Conservation (phyloP, 192 early-diverging fungal genomes). For the Backusella tarrabulga region DNA sequence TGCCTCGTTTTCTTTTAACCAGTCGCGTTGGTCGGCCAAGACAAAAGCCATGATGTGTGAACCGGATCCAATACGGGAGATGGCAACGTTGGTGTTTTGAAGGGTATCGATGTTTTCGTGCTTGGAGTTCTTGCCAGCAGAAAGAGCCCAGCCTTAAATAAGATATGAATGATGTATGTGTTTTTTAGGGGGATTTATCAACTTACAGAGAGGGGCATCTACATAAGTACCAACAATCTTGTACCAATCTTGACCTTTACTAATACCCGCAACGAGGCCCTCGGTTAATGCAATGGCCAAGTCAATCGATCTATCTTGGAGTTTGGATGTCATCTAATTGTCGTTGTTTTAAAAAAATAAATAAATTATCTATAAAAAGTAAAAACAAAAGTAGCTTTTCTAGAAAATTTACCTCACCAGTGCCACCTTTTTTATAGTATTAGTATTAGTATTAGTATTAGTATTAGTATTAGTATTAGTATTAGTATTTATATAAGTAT, state of each 20-base stretch:
- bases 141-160: conserved; percentile 62
- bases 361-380: not conserved
- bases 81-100: conserved; percentile 43
- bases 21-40: conserved; percentile 63
- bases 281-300: conserved; percentile 88
- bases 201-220: conserved; percentile 65
- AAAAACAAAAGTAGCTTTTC: not conserved
- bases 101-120: conserved; percentile 43
- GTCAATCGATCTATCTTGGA: conserved; percentile 70
- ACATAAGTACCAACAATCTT: conserved; percentile 82
- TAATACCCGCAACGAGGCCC: conserved; percentile 67
- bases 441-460: not conserved
- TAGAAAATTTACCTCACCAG: conserved; percentile 42
- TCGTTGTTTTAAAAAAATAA: not conserved
- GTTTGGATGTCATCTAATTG: conserved; percentile 50
- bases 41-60: conserved; percentile 76
- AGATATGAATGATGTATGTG: conserved; percentile 27
- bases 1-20: conserved; percentile 37
- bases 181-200: conserved; percentile 15
- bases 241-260: conserved; percentile 58
- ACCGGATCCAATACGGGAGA: conserved; percentile 76
- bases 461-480: not conserved
- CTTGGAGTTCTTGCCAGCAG: conserved; percentile 49
- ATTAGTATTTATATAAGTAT: not conserved
- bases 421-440: conserved; percentile 35